Evolutionary conservation across 768 basidiomycete genomes (phyloP), one percentile per base, ranked within the genome.

Genomic region (Podaxis sp.): DNA sequence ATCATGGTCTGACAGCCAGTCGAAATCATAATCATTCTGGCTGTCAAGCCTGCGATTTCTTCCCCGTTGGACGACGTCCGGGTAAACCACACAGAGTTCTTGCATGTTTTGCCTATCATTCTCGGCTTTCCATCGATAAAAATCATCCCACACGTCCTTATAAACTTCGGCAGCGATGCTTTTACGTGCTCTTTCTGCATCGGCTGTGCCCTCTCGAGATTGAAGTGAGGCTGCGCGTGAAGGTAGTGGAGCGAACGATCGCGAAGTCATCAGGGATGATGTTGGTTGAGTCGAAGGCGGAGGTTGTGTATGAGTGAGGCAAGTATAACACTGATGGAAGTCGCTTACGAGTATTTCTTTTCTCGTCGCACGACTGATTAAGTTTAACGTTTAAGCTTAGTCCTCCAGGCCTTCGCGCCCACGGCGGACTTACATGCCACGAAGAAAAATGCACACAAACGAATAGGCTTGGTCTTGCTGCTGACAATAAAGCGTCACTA

Each of bases 1-100:
- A 13, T 24, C 43, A 47, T 55, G 55, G 12, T 62, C 54, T 13
- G 61, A 62, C 13, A n/a, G 17, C 61, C 61, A 62, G 11, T 62
- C 54, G 40, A 33, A 40, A 22, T 41, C 25, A 15, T 17, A n/a
- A 15, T 27, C 55, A 11, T 38, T 51, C 22, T 36, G 19, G 47
- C 6, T 24, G 22, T 37, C 37, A 33, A 12, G 36, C 3, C 11
- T 17, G 22, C 22, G 37, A 27, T 33, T 25, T 17, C n/a, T 19
- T 38, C 27, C 47, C 1, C 24, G 27, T 5, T 24, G 25, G 36
- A n/a, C 7, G 17, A 29, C 19, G 12, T 55, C 60, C 43, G 61
- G 43, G 19, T 2, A 19, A 9, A 3, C 33, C 4, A 56, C 54
- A 17, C 54, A 40, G 13, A 62, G 47, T 38, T 38, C 52, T n/a